Evolutionary conservation across 257 asterid genomes (phyloP), one percentile per base, ranked within the genome.

Genomic region (Solanum gandarillasii): DNA sequence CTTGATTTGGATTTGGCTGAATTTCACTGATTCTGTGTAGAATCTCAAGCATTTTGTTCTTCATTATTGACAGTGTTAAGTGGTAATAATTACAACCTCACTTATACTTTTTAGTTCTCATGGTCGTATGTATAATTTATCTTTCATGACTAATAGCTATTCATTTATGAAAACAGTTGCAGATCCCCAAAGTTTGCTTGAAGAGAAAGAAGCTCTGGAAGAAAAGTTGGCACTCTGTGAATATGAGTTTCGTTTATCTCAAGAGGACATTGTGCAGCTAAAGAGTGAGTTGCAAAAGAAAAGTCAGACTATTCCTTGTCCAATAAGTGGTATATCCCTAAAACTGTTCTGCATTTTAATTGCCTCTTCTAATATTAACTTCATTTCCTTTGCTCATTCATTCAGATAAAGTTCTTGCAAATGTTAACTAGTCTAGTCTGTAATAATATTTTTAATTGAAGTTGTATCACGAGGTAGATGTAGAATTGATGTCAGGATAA

Each of bases 171-270:
- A 86, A 89, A 76, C 95, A 97, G 99, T 95, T 91, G 96, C 95
- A 23, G 99, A 97, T 83, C 98, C 99, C 85, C 99, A 97, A 91
- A 95, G 93, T 90, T 90, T 97, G 88, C 94, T 93, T 75, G 99
- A 97, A 90, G 99, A 96, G 83, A 95, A 95, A 91, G 98, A 93
- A 88, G 88, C 95, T 41, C 91, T 97, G 72, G 96, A 95, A 92
- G 99, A 97, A 89, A 97, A 96, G 87, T 89, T 96, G 93, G 98
- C 99, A 18, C 93, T 97, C 32, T 90, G 93, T 86, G 98, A 97
- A 87, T 97, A 97, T 92, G 99, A 97, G 90, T 96, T 97, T 70
- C 98, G 99, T 89, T 92, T 97, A 90, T 97, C 98, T 85, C 98
- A 95, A 92, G 99, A 97, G 91, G 99, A 97, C 88, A 88, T 94